Conservation (phyloP, 176 grass and related monocot species). For the Triticum dicoccoides region DNA sequence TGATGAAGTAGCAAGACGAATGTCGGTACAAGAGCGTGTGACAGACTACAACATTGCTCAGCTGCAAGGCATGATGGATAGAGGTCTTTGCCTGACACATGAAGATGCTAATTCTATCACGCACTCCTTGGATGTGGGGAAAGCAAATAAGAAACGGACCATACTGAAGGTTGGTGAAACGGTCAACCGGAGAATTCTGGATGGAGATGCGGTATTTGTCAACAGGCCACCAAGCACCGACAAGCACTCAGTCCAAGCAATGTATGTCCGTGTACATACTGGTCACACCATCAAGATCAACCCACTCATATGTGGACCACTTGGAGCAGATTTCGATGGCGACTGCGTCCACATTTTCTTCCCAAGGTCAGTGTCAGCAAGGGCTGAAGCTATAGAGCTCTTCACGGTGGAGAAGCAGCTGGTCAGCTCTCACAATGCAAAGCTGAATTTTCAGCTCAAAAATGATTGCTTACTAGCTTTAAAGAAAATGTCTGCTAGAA, state of each 20-base stretch:
- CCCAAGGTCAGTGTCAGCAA: constrained; percentile 59
- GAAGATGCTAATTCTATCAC: constrained; percentile 35
- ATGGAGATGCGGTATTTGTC: constrained; percentile 59
- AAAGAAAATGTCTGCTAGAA: constrained; percentile 35
- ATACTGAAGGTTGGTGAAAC: constrained; percentile 50
- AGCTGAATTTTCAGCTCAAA: constrained; percentile 57
- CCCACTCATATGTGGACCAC: constrained; percentile 59
- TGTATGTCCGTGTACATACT: constrained; percentile 49
- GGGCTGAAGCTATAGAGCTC: constrained; percentile 56
- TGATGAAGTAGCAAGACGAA: constrained; percentile 52
- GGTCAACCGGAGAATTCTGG: constrained; percentile 52
- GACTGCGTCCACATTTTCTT: constrained; percentile 73
- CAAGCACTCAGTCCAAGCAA: constrained; percentile 56
- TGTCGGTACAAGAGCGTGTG: constrained; percentile 52
- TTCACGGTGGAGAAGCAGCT: constrained; percentile 66
- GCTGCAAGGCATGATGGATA: constrained; percentile 49
- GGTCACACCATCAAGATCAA: constrained; percentile 67
- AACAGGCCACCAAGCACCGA: constrained; percentile 68
- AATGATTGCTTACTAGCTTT: constrained; percentile 58
- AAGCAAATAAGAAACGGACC: constrained; percentile 40
- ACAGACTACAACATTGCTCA: constrained; percentile 47
- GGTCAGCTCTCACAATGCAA: constrained; percentile 56
- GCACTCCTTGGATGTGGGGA: constrained; percentile 38
- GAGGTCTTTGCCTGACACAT: constrained; percentile 50
- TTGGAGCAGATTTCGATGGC: constrained; percentile 75